Evolutionary conservation across 345 rosid genomes (phyloP).

Genomic region (Cardamine occulta): DNA sequence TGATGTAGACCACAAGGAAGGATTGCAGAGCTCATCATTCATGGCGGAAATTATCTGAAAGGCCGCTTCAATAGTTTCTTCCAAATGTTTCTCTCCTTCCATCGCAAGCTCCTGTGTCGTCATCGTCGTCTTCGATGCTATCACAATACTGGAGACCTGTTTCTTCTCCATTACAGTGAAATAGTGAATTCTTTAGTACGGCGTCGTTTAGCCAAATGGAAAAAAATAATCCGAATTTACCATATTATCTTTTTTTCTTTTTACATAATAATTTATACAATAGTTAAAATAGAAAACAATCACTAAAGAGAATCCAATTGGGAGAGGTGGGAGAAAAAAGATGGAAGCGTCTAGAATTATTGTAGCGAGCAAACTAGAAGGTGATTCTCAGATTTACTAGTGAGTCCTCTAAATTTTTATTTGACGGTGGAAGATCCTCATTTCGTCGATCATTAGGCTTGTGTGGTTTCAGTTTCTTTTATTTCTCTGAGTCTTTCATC

Average conservation of each 20-base stretch:
- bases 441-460: too few species aligned
- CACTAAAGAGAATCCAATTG: too few species aligned
- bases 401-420: too few species aligned
- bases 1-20: slow-evolving; percentile 74
- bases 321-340: too few species aligned
- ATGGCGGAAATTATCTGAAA: slow-evolving; percentile 81
- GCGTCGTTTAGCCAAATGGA: not conserved
- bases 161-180: slow-evolving; percentile 39
- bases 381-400: too few species aligned
- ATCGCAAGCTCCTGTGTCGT: slow-evolving; percentile 84
- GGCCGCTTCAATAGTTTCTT: slow-evolving; percentile 87
- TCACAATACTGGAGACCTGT: slow-evolving; percentile 19
- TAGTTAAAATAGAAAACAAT: slow-evolving; percentile 13
- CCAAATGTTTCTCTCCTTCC: slow-evolving; percentile 86
- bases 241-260: too few species aligned
- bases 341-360: too few species aligned
- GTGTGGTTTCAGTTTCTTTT: too few species aligned
- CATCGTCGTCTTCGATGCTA: slow-evolving; percentile 42
- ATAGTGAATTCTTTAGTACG: not conserved
- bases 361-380: too few species aligned
- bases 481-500: too few species aligned
- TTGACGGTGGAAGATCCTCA: too few species aligned
- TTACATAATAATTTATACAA: not conserved
- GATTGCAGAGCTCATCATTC: slow-evolving; percentile 97
- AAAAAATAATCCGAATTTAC: too few species aligned